Conservation (phyloP, 2,329 filamentous ascomycete species). For the Xylariaceae sp. region DNA sequence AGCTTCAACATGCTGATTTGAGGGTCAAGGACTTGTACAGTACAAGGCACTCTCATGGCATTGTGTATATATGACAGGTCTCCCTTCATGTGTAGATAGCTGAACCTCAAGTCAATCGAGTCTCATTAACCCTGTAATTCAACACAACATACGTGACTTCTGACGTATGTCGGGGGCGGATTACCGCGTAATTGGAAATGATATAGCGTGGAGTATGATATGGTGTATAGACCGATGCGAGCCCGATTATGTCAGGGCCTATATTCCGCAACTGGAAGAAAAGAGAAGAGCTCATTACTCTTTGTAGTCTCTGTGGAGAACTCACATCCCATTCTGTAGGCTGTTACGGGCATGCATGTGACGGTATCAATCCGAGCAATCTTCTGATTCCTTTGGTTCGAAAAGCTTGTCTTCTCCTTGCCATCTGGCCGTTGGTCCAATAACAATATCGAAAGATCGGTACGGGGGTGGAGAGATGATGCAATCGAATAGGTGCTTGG, state of each 20-base stretch:
- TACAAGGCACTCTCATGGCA: no score
- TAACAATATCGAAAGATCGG: conserved; percentile 5
- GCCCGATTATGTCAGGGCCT: not conserved
- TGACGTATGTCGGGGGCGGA: no score
- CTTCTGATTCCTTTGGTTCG: conserved; percentile 1
- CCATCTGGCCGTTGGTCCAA: conserved; percentile 11
- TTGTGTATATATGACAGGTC: no score
- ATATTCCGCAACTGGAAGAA: not conserved
- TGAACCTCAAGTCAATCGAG: no score
- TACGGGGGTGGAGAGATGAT: conserved; percentile 19
- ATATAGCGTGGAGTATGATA: no score
- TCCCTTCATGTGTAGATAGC: no score
- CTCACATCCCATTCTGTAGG: not conserved
- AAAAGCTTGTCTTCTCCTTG: conserved; percentile 14
- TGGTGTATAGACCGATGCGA: not conserved
- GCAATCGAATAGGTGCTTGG: conserved; percentile 18
- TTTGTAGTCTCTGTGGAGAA: not conserved
- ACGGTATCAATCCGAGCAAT: conserved; percentile 1
- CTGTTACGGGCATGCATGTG: conserved; percentile 3
- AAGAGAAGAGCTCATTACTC: no score
- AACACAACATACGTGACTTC: no score
- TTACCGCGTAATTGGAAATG: no score
- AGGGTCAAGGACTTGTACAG: no score
- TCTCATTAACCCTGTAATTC: no score
- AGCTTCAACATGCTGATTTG: no score